Conservation (phyloP, 2,329 filamentous ascomycete genomes). For the Colletotrichum euphorbiae region DNA sequence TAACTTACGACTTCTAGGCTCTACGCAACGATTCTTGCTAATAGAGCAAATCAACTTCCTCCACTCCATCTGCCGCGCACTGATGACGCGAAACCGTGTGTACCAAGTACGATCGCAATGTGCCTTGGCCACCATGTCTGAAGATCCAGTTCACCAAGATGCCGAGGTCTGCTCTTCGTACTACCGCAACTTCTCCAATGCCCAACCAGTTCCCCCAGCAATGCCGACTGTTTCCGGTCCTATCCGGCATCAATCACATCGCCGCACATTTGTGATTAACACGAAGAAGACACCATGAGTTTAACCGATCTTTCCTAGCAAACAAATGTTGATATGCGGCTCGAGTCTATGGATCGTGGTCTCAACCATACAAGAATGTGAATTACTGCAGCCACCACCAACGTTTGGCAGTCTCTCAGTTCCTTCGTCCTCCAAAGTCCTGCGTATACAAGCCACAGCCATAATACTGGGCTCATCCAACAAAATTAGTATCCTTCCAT, state of each 20-base stretch:
- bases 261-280: too few species aligned
- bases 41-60: not conserved
- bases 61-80: not conserved
- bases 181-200: conserved; percentile 15
- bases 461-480: conserved; percentile 30
- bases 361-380: conserved; percentile 17
- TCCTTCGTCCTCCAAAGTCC: conserved; percentile 5
- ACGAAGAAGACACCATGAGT: too few species aligned
- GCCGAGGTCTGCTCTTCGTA: conserved; percentile 30
- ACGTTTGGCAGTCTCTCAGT: not conserved
- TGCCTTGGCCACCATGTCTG: not conserved
- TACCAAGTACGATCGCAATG: not conserved
- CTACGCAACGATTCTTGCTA: too few species aligned
- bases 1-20: not conserved
- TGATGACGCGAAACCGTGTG: conserved; percentile 1
- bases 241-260: conserved; percentile 5
- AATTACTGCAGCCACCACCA: not conserved
- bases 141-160: conserved; percentile 33
- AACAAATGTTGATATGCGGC: conserved; percentile 33
- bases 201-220: conserved; percentile 22
- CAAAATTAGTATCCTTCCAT: conserved; percentile 28
- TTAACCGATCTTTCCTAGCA: conserved; percentile 3
- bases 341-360: conserved; percentile 26
- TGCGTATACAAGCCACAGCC: conserved; percentile 27
- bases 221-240: conserved; percentile 34